Conservation (phyloP, 108 stramenopile genomes). For the Cyclotella atomus region DNA sequence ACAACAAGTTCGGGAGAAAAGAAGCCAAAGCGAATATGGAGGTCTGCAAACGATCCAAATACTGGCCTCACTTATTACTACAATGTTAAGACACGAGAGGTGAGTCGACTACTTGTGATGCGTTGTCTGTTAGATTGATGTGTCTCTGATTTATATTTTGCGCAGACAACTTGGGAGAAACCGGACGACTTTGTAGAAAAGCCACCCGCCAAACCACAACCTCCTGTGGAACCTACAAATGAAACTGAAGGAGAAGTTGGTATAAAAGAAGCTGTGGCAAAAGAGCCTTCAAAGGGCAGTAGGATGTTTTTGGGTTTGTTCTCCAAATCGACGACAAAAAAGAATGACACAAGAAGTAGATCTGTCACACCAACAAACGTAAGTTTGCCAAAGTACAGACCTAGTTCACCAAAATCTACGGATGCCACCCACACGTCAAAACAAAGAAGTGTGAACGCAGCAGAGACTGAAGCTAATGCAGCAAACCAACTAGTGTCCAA, state of each 20-base stretch:
- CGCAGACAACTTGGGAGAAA: conserved; percentile 47
- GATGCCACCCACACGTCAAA: background rate
- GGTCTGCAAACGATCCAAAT: conserved; percentile 57
- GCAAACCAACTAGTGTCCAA: background rate
- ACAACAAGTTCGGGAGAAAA: background rate
- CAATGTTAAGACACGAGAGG: conserved; percentile 68
- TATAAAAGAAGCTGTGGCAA: conserved; percentile 8
- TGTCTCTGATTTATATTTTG: background rate
- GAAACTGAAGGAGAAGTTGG: conserved; percentile 1
- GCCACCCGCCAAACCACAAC: conserved; percentile 5
- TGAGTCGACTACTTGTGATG: conserved; percentile 39
- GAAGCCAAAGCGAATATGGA: conserved; percentile 66
- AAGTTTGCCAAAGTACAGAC: background rate
- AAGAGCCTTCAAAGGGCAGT: background rate
- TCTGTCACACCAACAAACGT: conserved; percentile 1
- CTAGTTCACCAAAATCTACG: background rate
- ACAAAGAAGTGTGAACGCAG: background rate
- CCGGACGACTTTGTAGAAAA: conserved; percentile 23
- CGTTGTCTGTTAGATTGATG: background rate
- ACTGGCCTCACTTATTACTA: conserved; percentile 79
- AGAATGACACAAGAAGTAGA: conserved; percentile 5
- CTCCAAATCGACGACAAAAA: background rate
- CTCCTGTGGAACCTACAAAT: background rate
- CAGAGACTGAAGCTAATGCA: background rate
- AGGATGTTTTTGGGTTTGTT: conserved; percentile 5